These are phyloP conservation scores for Populus ilicifolia DNA, from an alignment of 345 rosid species.

Conservation along the genomic window DNA sequence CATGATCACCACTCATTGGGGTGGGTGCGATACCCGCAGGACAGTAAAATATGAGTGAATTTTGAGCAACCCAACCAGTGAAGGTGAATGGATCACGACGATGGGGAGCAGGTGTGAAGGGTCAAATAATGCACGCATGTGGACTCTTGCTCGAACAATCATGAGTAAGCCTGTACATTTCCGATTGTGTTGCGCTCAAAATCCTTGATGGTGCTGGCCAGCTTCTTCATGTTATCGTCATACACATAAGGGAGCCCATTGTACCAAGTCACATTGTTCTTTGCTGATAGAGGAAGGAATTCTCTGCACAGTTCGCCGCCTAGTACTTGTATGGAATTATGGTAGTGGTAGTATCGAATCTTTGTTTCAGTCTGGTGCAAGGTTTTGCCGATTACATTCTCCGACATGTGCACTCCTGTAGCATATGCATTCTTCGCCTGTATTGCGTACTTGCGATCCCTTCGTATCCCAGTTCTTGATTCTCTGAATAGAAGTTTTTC, in stretches of 20 bases:
- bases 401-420: slow-evolving; percentile 92
- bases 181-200: slow-evolving; percentile 55
- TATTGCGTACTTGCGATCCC: slow-evolving; percentile 83
- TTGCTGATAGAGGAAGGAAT: slow-evolving; percentile 47
- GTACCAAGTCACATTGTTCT: slow-evolving; percentile 44
- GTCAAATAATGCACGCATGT: slow-evolving; percentile 3
- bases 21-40: neutral
- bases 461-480: slow-evolving; percentile 57
- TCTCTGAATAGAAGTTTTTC: slow-evolving; percentile 80
- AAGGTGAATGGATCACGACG: neutral
- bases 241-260: slow-evolving; percentile 61
- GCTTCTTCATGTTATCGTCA: slow-evolving; percentile 71
- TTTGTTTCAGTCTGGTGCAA: slow-evolving; percentile 69
- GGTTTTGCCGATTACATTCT: slow-evolving; percentile 69
- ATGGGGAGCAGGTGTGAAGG: neutral
- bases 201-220: slow-evolving; percentile 47
- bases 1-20: neutral
- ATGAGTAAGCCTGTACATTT: slow-evolving; percentile 5
- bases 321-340: slow-evolving; percentile 53
- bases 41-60: slow-evolving; percentile 16
- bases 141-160: neutral
- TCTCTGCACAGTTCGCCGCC: slow-evolving; percentile 71
- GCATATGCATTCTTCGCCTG: slow-evolving; percentile 81
- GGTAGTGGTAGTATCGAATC: slow-evolving; percentile 82
- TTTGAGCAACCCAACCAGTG: slow-evolving; percentile 14